A percentile compares a stretch with the other conserved stretches of the same genome.
phyloP scores from a whole-genome alignment of 371 early-diverging fungal genomes.

The Mortierella sp. region DNA sequence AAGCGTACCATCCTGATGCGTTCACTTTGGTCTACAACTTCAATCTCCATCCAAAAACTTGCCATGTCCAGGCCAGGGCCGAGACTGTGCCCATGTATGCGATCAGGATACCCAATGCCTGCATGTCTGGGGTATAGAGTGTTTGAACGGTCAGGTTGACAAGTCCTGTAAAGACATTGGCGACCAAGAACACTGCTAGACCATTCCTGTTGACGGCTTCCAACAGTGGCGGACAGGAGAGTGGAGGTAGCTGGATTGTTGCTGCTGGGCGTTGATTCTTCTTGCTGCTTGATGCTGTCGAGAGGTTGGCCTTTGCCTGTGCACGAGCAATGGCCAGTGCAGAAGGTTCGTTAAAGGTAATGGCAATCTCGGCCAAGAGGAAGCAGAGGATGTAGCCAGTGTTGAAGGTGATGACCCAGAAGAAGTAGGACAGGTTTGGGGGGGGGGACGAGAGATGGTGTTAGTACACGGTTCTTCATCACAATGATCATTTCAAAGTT shows the following conservation, averaged over 20 bases:
- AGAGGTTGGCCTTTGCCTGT: slow-evolving; percentile 40
- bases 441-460: too few species aligned
- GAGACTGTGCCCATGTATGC: slow-evolving; percentile 55
- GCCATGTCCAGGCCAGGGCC: slow-evolving; percentile 21
- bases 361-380: slow-evolving; percentile 62
- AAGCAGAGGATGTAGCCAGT: slow-evolving; percentile 63
- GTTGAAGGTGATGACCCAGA: slow-evolving; percentile 81
- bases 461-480: too few species aligned
- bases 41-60: slow-evolving; percentile 41
- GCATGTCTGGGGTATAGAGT: slow-evolving; percentile 59
- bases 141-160: slow-evolving; percentile 82
- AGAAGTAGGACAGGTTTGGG: slow-evolving; percentile 82
- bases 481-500: too few species aligned
- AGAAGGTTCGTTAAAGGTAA: slow-evolving; percentile 45
- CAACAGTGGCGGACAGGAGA: slow-evolving; percentile 65
- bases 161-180: slow-evolving; percentile 86
- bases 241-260: slow-evolving; percentile 34
- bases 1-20: too few species aligned
- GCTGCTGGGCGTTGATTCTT: slow-evolving; percentile 42
- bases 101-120: slow-evolving; percentile 62
- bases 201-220: slow-evolving; percentile 84
- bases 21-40: slow-evolving; percentile 39
- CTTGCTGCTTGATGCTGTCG: slow-evolving; percentile 21
- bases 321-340: slow-evolving; percentile 41
- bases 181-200: slow-evolving; percentile 85